Conservation (phyloP, 202 grass and related monocot genomes). For the Carex arenaria region DNA sequence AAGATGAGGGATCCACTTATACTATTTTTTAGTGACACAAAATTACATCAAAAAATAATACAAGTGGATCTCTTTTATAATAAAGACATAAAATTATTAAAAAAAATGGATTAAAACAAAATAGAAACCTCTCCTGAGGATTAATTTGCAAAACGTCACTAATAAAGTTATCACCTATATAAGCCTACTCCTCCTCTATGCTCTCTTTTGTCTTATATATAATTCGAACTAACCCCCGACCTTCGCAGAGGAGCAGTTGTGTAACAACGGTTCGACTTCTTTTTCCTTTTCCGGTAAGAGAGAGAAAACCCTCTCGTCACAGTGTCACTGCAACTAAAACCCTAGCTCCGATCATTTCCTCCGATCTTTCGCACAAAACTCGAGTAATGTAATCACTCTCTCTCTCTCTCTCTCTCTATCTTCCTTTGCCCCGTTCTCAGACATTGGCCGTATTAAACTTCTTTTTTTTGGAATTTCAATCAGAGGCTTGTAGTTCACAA, state of each 20-base stretch:
- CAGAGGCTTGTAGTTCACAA: background rate
- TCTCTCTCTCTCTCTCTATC: conserved; percentile 8
- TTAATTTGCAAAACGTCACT: background rate
- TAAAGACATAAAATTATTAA: background rate
- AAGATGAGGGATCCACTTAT: no score
- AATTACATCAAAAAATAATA: no score
- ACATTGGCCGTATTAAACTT: background rate
- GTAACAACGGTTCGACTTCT: background rate
- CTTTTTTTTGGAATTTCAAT: background rate
- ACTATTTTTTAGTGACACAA: no score
- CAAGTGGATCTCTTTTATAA: no score
- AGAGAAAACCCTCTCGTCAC: background rate
- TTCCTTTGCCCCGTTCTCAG: background rate
- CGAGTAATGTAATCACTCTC: background rate
- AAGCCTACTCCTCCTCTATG: background rate
- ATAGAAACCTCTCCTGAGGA: background rate
- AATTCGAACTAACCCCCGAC: background rate
- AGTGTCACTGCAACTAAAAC: background rate
- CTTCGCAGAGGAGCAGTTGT: background rate
- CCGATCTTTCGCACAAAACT: background rate
- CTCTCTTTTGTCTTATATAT: background rate
- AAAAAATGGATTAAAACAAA: background rate
- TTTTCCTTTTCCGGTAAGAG: background rate
- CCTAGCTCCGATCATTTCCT: background rate
- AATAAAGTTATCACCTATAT: background rate